Conservation (phyloP, 495 filamentous ascomycete genomes). For the Daldinia caldariorum region DNA sequence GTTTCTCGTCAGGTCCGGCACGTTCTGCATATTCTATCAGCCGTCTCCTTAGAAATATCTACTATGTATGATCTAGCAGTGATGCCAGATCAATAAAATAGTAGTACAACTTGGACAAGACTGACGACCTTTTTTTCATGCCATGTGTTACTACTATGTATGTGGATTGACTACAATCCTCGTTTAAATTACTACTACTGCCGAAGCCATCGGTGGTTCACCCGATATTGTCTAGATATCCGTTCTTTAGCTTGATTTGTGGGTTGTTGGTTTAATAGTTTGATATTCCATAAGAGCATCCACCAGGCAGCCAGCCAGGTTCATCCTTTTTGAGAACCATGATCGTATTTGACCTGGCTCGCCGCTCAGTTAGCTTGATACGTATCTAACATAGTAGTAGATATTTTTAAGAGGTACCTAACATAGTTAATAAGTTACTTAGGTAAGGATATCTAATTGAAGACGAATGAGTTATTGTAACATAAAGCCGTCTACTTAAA, state of each 20-base stretch:
- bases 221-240: slow-evolving; percentile 1
- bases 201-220: background rate
- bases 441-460: background rate
- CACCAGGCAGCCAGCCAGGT: no score
- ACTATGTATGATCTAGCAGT: background rate
- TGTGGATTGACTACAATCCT: background rate
- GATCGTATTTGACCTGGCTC: background rate
- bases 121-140: background rate
- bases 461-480: background rate
- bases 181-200: slow-evolving; percentile 2
- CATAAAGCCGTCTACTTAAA: no score
- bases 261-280: background rate
- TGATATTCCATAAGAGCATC: background rate
- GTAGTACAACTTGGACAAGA: background rate
- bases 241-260: slow-evolving; percentile 1
- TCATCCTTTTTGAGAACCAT: background rate
- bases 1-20: background rate
- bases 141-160: background rate
- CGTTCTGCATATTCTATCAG: slow-evolving; percentile 4
- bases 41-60: background rate
- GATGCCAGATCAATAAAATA: background rate
- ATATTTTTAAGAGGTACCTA: background rate
- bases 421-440: no score
- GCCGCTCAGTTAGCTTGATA: no score
- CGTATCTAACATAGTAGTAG: no score